phyloP scores from a whole-genome alignment of 2,329 filamentous ascomycete species.

The Botrytis squamosa region DNA sequence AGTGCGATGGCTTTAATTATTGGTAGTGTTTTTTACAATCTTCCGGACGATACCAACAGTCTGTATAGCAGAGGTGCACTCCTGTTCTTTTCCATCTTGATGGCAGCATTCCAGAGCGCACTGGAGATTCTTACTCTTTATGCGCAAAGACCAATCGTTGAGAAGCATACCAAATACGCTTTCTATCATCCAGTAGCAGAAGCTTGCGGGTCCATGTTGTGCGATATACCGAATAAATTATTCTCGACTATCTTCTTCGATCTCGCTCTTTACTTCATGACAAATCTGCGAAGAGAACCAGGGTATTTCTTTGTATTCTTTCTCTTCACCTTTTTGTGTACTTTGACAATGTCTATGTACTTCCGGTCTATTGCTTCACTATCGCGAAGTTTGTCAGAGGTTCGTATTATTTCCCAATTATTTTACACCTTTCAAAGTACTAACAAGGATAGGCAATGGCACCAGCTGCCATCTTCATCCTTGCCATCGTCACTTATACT shows the following conservation, averaged over 20 bases:
- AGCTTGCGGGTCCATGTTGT: slow-evolving; percentile 51
- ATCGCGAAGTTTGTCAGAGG: slow-evolving; percentile 67
- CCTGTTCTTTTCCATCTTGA: slow-evolving; percentile 66
- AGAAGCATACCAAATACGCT: slow-evolving; percentile 84
- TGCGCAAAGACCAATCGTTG: slow-evolving; percentile 84
- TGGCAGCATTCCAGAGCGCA: slow-evolving; percentile 62
- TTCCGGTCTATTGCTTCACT: slow-evolving; percentile 79
- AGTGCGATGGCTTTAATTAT: slow-evolving; percentile 60
- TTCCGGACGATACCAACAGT: slow-evolving; percentile 50
- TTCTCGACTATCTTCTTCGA: slow-evolving; percentile 76
- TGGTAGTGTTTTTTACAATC: slow-evolving; percentile 63
- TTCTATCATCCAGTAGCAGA: slow-evolving; percentile 88
- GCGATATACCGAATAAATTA: slow-evolving; percentile 85
- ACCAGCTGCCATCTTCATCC: slow-evolving; percentile 53
- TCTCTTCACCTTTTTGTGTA: slow-evolving; percentile 70
- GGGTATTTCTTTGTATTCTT: slow-evolving; percentile 84
- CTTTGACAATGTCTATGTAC: slow-evolving; percentile 80
- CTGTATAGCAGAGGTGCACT: slow-evolving; percentile 63
- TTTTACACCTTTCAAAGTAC: neutral
- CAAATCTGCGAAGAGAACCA: slow-evolving; percentile 70
- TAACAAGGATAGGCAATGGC: slow-evolving; percentile 30
- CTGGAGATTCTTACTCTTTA: slow-evolving; percentile 79
- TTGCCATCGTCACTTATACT: slow-evolving; percentile 51
- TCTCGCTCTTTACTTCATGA: slow-evolving; percentile 81
- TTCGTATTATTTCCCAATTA: slow-evolving; percentile 34